phyloP scores from a whole-genome alignment of 2,329 filamentous ascomycete species.

The Aspergillus clavatus region DNA sequence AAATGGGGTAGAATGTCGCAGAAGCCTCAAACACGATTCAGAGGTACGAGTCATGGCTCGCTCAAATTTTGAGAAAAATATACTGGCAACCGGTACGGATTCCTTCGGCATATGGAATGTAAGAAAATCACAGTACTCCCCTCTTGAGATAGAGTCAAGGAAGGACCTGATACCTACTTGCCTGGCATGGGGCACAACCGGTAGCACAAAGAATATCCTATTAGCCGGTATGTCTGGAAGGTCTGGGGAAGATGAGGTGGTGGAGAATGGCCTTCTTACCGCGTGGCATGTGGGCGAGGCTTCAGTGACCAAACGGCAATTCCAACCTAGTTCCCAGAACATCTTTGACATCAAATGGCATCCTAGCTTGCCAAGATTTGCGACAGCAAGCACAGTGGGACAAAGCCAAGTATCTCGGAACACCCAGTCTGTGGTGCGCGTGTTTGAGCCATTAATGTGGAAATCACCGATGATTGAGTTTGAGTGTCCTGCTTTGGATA shows the following conservation, averaged over 20 bases:
- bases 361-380: slow-evolving; percentile 46
- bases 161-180: slow-evolving; percentile 41
- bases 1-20: slow-evolving; percentile 24
- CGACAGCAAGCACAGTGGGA: slow-evolving; percentile 47
- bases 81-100: slow-evolving; percentile 47
- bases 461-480: slow-evolving; percentile 42
- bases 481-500: slow-evolving; percentile 56
- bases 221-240: slow-evolving; percentile 52
- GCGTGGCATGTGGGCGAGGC: slow-evolving; percentile 49
- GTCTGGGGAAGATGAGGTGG: slow-evolving; percentile 25
- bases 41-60: slow-evolving; percentile 51
- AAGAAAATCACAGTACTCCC: slow-evolving; percentile 17
- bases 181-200: slow-evolving; percentile 45
- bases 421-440: slow-evolving; percentile 48
- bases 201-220: slow-evolving; percentile 40
- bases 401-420: slow-evolving; percentile 29
- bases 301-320: slow-evolving; percentile 28
- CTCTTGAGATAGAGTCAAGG: slow-evolving; percentile 27
- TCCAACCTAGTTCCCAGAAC: slow-evolving; percentile 48
- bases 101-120: slow-evolving; percentile 36
- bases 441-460: slow-evolving; percentile 45
- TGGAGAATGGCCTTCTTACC: slow-evolving; percentile 49
- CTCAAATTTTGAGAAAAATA: slow-evolving; percentile 31
- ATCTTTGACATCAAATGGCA: slow-evolving; percentile 59
- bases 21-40: slow-evolving; percentile 42